Conservation (phyloP, 1,139 yeast genomes). For the Citeromyces hawaiiensis region DNA sequence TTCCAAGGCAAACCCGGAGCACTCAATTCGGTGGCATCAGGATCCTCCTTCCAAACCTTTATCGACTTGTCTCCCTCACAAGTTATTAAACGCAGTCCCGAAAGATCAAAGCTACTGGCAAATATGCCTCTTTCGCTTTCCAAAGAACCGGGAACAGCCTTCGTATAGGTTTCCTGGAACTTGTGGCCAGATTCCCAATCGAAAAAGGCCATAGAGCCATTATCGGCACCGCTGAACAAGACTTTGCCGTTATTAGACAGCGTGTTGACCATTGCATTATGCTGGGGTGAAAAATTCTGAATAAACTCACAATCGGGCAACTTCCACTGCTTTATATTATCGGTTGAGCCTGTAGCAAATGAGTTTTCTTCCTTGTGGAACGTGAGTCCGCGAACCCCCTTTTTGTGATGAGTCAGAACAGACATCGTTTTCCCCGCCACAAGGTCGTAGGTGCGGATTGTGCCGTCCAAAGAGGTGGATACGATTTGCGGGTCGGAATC, state of each 20-base stretch:
- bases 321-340: constrained; percentile 73
- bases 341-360: constrained; percentile 71
- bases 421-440: constrained; percentile 48
- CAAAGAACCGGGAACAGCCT: constrained; percentile 52
- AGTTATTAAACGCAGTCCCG: constrained; percentile 71
- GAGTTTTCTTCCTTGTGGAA: constrained; percentile 65
- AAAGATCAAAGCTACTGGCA: constrained; percentile 62
- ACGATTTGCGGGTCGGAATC: constrained; percentile 76
- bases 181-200: constrained; percentile 65
- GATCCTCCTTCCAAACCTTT: constrained; percentile 65
- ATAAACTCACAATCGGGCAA: constrained; percentile 67
- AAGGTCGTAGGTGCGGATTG: constrained; percentile 81
- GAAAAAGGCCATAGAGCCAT: constrained; percentile 66
- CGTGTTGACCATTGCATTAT: constrained; percentile 49
- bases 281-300: constrained; percentile 33
- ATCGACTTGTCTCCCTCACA: constrained; percentile 87
- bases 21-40: constrained; percentile 25
- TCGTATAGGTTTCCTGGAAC: constrained; percentile 39
- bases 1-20: constrained; percentile 36
- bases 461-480: constrained; percentile 74
- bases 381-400: constrained; percentile 63
- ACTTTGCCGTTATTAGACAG: constrained; percentile 48
- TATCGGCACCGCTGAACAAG: constrained; percentile 73
- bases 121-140: constrained; percentile 58
- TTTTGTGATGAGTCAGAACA: constrained; percentile 71